Percentiles rank a stretch among this genome's conserved stretches.
These are phyloP conservation scores for Musa balbisiana DNA, from an alignment of 202 grass and related monocot genomes.

Conservation along the genomic window DNA sequence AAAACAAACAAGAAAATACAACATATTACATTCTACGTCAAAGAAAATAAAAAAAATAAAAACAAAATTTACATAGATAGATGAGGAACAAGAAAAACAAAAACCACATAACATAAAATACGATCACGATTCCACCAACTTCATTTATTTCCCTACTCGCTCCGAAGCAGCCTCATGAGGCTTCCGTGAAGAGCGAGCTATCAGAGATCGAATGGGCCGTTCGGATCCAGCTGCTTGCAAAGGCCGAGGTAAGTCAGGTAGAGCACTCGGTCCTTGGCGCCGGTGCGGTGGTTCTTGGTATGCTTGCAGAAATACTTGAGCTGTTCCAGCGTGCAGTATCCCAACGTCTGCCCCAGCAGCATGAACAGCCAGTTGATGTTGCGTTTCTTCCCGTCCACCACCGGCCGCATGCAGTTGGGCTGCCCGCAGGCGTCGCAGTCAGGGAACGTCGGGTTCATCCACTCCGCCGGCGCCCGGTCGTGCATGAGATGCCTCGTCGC, in stretches of 20 bases:
- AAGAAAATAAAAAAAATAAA: too few species aligned
- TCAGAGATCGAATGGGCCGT: too few species aligned
- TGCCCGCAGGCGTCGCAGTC: conserved; percentile 35
- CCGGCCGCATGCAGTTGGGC: conserved; percentile 26
- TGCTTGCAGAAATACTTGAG: conserved; percentile 80
- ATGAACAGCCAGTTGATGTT: conserved; percentile 76
- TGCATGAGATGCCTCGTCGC: conserved; percentile 34
- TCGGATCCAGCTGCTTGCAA: conserved; percentile 42
- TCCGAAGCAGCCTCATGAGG: too few species aligned
- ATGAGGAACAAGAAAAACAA: too few species aligned
- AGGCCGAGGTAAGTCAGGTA: conserved; percentile 46
- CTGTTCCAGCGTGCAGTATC: conserved; percentile 54
- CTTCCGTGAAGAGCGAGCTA: too few species aligned
- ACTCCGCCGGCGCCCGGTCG: conserved; percentile 40
- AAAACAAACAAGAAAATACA: too few species aligned
- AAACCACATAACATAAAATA: too few species aligned
- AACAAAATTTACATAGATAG: too few species aligned
- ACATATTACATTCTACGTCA: too few species aligned
- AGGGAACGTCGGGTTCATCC: conserved; percentile 28
- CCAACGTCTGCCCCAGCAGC: conserved; percentile 50
- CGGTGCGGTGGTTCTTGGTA: conserved; percentile 49
- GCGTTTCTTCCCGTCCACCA: conserved; percentile 38
- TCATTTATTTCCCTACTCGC: too few species aligned
- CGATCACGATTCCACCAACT: too few species aligned
- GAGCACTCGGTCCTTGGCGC: conserved; percentile 62